Percentiles rank a stretch among this genome's conserved stretches.
phyloP scores from a whole-genome alignment of 805 yeast species.

The Deakozyma indianensis region DNA sequence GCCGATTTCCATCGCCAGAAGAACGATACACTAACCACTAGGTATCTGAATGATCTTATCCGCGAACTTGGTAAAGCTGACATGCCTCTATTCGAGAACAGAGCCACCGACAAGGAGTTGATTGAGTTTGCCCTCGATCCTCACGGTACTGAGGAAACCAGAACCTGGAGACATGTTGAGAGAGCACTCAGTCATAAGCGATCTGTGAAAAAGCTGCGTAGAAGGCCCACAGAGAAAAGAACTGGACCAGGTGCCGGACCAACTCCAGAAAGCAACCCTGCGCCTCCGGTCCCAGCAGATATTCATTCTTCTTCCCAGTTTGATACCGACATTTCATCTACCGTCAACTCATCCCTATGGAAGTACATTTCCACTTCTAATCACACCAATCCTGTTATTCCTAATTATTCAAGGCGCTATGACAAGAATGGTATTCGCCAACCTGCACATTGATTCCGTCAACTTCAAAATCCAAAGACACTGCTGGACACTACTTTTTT shows the following conservation, averaged over 20 bases:
- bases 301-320: not conserved
- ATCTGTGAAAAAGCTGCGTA: not conserved
- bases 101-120: not conserved
- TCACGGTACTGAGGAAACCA: not conserved
- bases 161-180: conserved; percentile 1
- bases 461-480: too few relatives aligned
- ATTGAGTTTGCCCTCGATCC: not conserved
- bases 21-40: not conserved
- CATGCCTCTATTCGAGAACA: not conserved
- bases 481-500: too few relatives aligned
- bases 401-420: not conserved
- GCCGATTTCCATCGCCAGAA: not conserved
- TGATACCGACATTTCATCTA: not conserved
- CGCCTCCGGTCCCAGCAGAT: not conserved
- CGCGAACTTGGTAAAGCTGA: not conserved
- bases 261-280: not conserved
- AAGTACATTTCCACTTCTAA: not conserved
- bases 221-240: not conserved
- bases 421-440: not conserved
- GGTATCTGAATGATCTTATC: not conserved
- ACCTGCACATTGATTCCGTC: too few relatives aligned
- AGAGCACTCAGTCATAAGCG: not conserved
- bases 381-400: conserved; percentile 1
- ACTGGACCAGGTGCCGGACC: not conserved
- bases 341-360: not conserved